These are phyloP conservation scores for Tuber brumale DNA, from an alignment of 495 filamentous ascomycete genomes.

Conservation along the genomic window DNA sequence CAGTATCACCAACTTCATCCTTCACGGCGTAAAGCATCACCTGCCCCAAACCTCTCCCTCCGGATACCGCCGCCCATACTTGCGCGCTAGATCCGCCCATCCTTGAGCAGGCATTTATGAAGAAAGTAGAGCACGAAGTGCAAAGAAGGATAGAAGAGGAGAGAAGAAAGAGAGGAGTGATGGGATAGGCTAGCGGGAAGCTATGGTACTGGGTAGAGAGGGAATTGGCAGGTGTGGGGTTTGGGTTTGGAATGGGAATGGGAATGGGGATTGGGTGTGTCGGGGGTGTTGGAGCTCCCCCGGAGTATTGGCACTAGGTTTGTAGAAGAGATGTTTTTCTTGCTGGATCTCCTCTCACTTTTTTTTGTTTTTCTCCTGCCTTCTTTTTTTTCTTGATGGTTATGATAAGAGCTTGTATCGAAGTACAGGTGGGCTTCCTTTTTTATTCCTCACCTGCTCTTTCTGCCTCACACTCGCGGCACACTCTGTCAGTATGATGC, in stretches of 20 bases:
- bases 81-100: conserved; percentile 43
- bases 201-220: conserved; percentile 40
- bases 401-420: neutral
- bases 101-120: conserved; percentile 79
- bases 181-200: conserved; percentile 42
- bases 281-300: conserved; percentile 42
- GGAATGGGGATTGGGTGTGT: neutral
- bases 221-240: conserved; percentile 47
- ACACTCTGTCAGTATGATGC: neutral
- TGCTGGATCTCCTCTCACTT: neutral
- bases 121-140: conserved; percentile 86
- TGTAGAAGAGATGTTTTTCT: neutral
- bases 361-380: neutral
- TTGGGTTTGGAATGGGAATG: conserved; percentile 15
- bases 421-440: neutral
- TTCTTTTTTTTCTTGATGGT: neutral
- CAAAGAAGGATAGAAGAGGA: conserved; percentile 76
- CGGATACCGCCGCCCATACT: conserved; percentile 19
- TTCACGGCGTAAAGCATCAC: conserved; percentile 30
- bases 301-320: neutral
- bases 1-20: conserved; percentile 31
- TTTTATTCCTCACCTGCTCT: neutral
- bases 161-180: conserved; percentile 47
- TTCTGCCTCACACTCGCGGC: neutral
- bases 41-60: conserved; percentile 28